Evolutionary conservation across 164 flowering plant species (phyloP), one percentile per base, ranked within the genome.

Genomic region (Macadamia tetraphylla): DNA sequence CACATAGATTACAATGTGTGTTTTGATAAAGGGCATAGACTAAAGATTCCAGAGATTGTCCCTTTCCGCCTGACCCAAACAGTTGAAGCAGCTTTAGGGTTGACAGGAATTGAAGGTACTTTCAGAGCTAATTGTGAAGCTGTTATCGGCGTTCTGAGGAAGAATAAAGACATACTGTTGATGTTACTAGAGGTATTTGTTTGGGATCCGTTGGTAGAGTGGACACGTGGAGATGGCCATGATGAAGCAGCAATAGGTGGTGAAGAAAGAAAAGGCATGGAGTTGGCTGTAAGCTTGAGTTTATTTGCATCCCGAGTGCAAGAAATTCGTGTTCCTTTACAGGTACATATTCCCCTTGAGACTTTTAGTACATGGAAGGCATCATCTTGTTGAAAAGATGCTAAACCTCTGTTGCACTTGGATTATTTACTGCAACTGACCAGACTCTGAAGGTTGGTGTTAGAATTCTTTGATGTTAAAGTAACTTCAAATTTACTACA

Each of bases 261-360:
- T 69, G 98, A 94, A 74, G 98, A 94, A 82, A 85, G 97, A 78
- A 94, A 89, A 79, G 98, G 98, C 77, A 94, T 94, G 98, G 98
- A 94, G 79, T 83, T 92, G 79, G 97, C 97, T 40, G 98, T 91
- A 57, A 94, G 98, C 82, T 86, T 94, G 84, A 94, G 98, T 73
- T 85, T 94, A 61, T 94, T 94, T 85, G 96, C 98, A 62, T 91
- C 98, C 63, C 88, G 98, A 67, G 93, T 94, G 75, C 98, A 94
- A 79, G 98, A 91, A 82, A 91, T 91, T 60, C 97, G 97, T 74
- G 89, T 94, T 76, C 96, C 97, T 46, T 81, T 94, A 70, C 97
- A 91, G 98, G 98, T 94, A 81, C 10, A 62, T 51, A 6, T 7
- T 65, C 52, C 52, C 52, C 56, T 64, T 32, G n/a, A 29, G 29